A percentile compares a stretch with the other conserved stretches of the same genome.
These are phyloP conservation scores for Piloderma croceum DNA, from an alignment of 768 basidiomycete genomes.

Conservation along the genomic window DNA sequence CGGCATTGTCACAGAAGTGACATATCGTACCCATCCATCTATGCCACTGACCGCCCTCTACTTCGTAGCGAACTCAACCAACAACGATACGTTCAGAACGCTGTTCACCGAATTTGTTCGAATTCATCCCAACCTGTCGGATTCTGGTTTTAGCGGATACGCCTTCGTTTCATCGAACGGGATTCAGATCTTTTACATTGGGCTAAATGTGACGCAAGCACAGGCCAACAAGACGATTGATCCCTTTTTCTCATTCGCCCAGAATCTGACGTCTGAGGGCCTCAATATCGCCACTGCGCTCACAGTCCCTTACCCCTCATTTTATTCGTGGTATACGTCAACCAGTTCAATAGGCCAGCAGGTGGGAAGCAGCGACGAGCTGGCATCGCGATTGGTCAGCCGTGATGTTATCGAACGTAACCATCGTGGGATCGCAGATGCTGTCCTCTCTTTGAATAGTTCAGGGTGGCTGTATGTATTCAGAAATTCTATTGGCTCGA, in stretches of 20 bases:
- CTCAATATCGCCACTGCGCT: conserved; percentile 8
- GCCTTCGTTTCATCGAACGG: conserved; percentile 13
- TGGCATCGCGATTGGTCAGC: conserved; percentile 32
- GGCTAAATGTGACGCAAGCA: too few relatives aligned
- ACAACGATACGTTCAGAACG: conserved; percentile 20
- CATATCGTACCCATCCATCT: conserved; percentile 36
- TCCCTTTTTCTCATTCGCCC: conserved; percentile 27
- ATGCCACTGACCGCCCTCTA: conserved; percentile 26
- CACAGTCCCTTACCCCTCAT: conserved; percentile 19
- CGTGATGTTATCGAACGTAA: conserved; percentile 20
- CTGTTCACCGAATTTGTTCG: conserved; percentile 32
- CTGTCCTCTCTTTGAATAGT: conserved; percentile 1
- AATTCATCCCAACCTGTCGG: conserved; percentile 32
- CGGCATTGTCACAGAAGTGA: conserved; percentile 6
- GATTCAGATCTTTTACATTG: conserved; percentile 22
- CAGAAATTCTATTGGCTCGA: background rate
- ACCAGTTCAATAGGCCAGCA: conserved; percentile 4
- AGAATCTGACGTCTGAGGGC: conserved; percentile 19
- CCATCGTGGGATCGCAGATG: conserved; percentile 20
- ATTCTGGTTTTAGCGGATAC: conserved; percentile 42
- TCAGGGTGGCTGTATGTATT: conserved; percentile 9
- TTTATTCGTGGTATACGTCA: conserved; percentile 19
- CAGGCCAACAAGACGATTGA: conserved; percentile 33
- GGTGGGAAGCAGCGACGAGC: conserved; percentile 22
- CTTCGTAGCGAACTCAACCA: conserved; percentile 28